phyloP scores from a whole-genome alignment of 768 basidiomycete species.

The Pleurotus eryngii region DNA sequence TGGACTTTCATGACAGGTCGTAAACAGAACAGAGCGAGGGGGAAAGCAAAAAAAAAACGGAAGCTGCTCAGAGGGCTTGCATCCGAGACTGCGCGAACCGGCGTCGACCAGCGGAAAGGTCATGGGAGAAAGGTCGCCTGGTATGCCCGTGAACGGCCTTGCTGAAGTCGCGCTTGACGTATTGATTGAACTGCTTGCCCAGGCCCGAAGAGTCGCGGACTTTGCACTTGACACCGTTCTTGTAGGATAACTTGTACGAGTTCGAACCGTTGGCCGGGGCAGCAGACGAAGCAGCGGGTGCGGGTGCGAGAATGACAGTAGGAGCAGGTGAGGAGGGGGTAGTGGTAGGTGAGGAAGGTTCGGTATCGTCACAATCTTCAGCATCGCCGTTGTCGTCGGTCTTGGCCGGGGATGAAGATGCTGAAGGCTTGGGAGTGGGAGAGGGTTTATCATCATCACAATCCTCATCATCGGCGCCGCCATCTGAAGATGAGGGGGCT shows the following conservation, averaged over 20 bases:
- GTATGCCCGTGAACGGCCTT: neutral
- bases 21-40: neutral
- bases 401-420: too few relatives aligned
- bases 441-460: too few relatives aligned
- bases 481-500: too few relatives aligned
- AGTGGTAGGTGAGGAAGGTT: too few relatives aligned
- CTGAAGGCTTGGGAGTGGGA: too few relatives aligned
- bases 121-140: constrained; percentile 1
- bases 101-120: constrained; percentile 7
- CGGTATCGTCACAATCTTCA: too few relatives aligned
- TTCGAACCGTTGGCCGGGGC: constrained; percentile 1
- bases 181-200: constrained; percentile 3
- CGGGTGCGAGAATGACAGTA: neutral
- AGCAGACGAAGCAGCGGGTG: neutral
- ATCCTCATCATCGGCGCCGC: too few relatives aligned
- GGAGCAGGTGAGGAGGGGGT: neutral
- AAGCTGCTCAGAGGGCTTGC: constrained; percentile 4
- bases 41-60: neutral
- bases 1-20: neutral
- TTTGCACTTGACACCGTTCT: constrained; percentile 3
- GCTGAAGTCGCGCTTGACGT: neutral
- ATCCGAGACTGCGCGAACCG: constrained; percentile 6
- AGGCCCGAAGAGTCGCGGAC: neutral
- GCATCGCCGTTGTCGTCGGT: too few relatives aligned
- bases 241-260: neutral